Evolutionary conservation across 2,329 filamentous ascomycete species (phyloP), one percentile per base, ranked within the genome.

Genomic region (Sporothrix brasiliensis): DNA sequence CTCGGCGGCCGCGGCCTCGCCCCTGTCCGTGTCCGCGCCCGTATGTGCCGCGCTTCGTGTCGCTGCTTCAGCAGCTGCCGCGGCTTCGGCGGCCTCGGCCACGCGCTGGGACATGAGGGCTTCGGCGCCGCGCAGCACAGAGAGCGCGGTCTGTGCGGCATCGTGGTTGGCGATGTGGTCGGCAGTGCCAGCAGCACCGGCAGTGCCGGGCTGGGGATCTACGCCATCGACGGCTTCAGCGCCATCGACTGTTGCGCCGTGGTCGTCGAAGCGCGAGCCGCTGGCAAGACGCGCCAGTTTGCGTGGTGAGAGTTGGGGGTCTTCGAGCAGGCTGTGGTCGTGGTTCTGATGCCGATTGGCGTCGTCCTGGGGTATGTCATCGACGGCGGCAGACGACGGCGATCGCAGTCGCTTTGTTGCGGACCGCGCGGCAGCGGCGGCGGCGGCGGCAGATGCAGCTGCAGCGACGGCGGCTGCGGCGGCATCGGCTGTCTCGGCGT

Each of bases 251-350:
- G 66, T 7, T 16, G 58, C 66, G 19, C 21, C 60, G 34, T 68
- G 30, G 30, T 69, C 69, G 66, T 63, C 52, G 39, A 74, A 74
- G 24, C 73, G 73, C 58, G 72, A 72, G 30, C 70, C 70, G 70
- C 75, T 75, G 61, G 81, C 83, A 27, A 87, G 79, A 39, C 85
- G 84, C 69, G 85, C 85, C 65, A 84, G 80, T 76, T 88, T 88
- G 67, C 83, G 81, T 5, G 86, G 86, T 34, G 86, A 87, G 21
- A 81, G 78, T 67, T 84, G 80, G 68, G 79, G 76, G 74, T 79
- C 34, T 34, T 34, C 75, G 69, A 75, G 67, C 71, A 74, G 68
- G 73, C 3, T 53, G 21, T 21, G 56, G 13, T 52, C 52, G 71
- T 69, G 54, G 9, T 77, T 73, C 67, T 75, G 68, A 24, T 74